Evolutionary conservation across 306 rosid genomes (phyloP).

Genomic region (Fragaria vesca): DNA sequence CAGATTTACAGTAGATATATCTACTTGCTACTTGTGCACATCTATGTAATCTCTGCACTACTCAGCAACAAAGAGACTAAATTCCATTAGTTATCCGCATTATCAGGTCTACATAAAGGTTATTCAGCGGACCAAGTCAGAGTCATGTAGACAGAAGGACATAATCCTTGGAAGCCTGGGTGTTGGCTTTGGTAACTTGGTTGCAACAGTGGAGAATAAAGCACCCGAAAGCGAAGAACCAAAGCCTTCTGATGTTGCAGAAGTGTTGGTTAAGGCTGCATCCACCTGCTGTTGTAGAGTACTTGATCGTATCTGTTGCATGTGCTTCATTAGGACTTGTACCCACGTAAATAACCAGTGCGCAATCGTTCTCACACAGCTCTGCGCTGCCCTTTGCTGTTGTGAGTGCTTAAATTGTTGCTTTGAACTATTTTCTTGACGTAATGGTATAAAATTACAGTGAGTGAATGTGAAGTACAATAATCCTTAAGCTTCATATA

Average conservation of each 20-base stretch:
- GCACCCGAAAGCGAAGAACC: conserved; percentile 56
- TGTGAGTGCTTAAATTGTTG: conserved; percentile 73
- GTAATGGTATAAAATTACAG: conserved; percentile 11
- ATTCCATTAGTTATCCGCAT: conserved; percentile 10
- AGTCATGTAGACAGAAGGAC: conserved; percentile 32
- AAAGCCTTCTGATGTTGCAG: conserved; percentile 51
- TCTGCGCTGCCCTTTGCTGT: conserved; percentile 82
- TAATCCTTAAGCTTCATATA: not conserved
- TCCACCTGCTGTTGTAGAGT: conserved; percentile 46
- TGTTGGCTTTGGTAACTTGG: conserved; percentile 68
- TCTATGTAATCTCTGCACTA: not conserved
- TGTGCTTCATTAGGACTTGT: conserved; percentile 69
- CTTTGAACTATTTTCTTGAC: conserved; percentile 63
- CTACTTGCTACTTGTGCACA: not conserved
- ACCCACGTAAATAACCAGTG: conserved; percentile 52
- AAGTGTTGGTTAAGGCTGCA: conserved; percentile 59
- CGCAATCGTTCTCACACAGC: conserved; percentile 59
- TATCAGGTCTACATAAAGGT: conserved; percentile 57
- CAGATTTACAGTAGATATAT: not conserved
- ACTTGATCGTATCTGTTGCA: conserved; percentile 52
- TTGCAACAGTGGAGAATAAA: conserved; percentile 55
- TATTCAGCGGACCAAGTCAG: conserved; percentile 28
- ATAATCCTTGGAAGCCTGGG: conserved; percentile 59
- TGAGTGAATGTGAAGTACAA: conserved; percentile 13
- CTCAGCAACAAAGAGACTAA: conserved; percentile 1